Evolutionary conservation across 176 grass and related monocot species (phyloP).

Genomic region (Eleusine coracana): DNA sequence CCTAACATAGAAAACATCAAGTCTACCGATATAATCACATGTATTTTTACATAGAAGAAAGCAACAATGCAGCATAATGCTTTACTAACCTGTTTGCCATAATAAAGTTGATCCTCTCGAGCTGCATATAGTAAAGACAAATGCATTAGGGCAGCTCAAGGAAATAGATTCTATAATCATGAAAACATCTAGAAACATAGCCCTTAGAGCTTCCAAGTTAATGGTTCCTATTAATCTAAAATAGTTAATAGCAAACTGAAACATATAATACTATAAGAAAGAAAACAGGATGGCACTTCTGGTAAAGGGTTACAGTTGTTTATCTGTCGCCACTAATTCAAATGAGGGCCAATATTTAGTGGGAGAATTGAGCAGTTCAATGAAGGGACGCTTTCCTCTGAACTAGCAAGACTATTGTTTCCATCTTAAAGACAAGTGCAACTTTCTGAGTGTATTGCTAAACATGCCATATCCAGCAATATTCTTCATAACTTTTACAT

Average conservation of each 20-base stretch:
- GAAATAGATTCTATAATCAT: neutral
- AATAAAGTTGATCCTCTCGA: slow-evolving; percentile 26
- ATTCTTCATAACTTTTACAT: neutral
- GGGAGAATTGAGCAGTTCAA: neutral
- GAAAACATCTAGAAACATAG: neutral
- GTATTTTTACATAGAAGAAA: neutral
- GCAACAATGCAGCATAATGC: neutral
- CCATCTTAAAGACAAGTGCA: neutral
- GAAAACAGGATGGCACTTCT: neutral
- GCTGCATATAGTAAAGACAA: slow-evolving; percentile 42
- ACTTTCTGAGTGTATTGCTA: neutral
- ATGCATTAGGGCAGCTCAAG: slow-evolving; percentile 12
- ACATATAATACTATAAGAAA: neutral
- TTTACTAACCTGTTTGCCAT: slow-evolving; percentile 32
- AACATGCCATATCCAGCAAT: slow-evolving; percentile 2
- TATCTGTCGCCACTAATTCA: neutral
- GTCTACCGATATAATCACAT: slow-evolving; percentile 22
- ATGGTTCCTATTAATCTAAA: neutral
- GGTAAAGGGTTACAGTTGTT: neutral
- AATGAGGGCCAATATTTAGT: neutral
- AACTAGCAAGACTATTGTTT: neutral
- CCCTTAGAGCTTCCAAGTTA: neutral
- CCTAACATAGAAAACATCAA: slow-evolving; percentile 33
- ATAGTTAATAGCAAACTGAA: neutral
- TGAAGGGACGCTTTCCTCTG: neutral